Evolutionary conservation across 805 yeast species (phyloP).

Genomic region (Diddensiella caesifluorescens): DNA sequence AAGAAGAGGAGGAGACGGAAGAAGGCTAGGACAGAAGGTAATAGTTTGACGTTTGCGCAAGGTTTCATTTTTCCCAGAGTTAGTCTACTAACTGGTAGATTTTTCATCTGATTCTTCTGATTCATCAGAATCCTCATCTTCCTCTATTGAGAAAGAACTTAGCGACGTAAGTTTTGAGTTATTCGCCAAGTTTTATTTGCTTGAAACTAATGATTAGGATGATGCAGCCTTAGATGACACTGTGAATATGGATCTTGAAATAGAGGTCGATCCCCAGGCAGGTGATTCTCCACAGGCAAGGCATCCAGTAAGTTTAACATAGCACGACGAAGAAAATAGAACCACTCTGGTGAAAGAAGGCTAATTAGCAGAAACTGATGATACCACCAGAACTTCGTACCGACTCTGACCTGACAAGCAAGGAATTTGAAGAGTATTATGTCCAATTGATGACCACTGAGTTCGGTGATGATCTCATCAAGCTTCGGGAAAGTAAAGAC

Average conservation of each 20-base stretch:
- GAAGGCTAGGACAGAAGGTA: conserved; percentile 27
- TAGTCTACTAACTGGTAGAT: conserved; percentile 7
- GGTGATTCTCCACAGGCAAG: conserved; percentile 2
- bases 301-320: background rate
- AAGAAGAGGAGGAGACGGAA: conserved; percentile 21
- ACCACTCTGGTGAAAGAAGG: too few species aligned
- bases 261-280: conserved; percentile 12
- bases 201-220: conserved; percentile 3
- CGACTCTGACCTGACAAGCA: conserved; percentile 4
- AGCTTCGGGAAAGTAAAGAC: conserved; percentile 40
- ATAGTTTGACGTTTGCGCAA: too few species aligned
- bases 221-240: conserved; percentile 6
- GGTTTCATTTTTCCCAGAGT: background rate
- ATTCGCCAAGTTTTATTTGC: background rate
- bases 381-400: conserved; percentile 8
- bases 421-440: conserved; percentile 35
- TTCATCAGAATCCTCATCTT: conserved; percentile 1
- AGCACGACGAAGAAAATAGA: background rate
- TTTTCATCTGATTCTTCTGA: conserved; percentile 22
- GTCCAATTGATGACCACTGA: conserved; percentile 42
- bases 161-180: background rate
- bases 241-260: conserved; percentile 15
- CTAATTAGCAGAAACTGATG: conserved; percentile 7
- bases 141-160: background rate
- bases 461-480: conserved; percentile 40